Conservation (phyloP, 2,329 filamentous ascomycete species). For the Neofusicoccum parvum region DNA sequence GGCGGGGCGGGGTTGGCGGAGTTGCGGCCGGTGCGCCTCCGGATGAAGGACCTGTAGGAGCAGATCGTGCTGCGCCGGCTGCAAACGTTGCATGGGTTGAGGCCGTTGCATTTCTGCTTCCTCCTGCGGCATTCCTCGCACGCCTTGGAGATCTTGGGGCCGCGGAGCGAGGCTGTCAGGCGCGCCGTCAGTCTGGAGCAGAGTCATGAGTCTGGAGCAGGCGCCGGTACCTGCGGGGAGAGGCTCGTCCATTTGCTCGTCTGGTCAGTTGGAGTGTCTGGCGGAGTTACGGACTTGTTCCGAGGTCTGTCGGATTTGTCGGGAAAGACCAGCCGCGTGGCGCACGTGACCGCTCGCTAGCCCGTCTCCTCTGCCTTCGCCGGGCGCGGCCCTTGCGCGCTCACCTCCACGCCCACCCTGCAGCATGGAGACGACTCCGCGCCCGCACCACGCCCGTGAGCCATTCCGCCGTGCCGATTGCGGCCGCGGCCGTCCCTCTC, state of each 20-base stretch:
- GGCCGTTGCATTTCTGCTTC: slow-evolving; percentile 23
- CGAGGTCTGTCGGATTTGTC: slow-evolving; percentile 7
- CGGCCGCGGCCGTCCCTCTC: background rate
- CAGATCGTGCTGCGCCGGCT: slow-evolving; percentile 16
- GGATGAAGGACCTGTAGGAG: slow-evolving; percentile 20
- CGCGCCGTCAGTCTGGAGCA: background rate
- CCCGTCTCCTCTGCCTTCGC: no score
- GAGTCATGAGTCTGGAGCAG: background rate
- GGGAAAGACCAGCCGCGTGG: background rate
- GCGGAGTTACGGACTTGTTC: slow-evolving; percentile 13
- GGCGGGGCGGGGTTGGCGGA: background rate
- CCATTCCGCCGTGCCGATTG: background rate
- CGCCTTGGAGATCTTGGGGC: slow-evolving; percentile 22
- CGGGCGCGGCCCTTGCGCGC: no score
- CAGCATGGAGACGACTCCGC: background rate
- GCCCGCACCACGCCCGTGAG: no score
- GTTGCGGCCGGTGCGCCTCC: slow-evolving; percentile 14
- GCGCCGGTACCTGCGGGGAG: slow-evolving; percentile 10
- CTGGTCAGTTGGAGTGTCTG: background rate
- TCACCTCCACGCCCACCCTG: background rate
- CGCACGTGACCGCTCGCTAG: background rate
- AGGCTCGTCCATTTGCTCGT: slow-evolving; percentile 12
- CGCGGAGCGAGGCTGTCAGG: slow-evolving; percentile 13
- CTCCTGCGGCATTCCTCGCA: slow-evolving; percentile 21
- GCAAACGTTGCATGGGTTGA: slow-evolving; percentile 21